phyloP scores from a whole-genome alignment of 805 yeast species.

The Nakazawaea populi region DNA sequence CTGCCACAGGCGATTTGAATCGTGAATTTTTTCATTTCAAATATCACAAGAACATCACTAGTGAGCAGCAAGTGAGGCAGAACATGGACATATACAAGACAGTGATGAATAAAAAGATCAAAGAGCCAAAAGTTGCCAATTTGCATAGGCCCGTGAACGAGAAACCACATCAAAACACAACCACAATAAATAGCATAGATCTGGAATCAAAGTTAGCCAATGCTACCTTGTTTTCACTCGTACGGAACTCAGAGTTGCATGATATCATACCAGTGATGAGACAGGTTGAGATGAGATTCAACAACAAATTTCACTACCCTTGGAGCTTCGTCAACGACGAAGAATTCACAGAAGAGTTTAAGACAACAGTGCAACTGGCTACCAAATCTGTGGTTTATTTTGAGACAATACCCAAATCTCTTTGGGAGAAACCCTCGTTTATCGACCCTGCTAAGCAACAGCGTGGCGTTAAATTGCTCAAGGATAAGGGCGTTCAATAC shows the following conservation, averaged over 20 bases:
- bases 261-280: constrained; percentile 43
- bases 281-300: constrained; percentile 57
- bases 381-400: constrained; percentile 13
- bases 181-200: constrained; percentile 4
- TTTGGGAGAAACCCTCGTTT: constrained; percentile 42
- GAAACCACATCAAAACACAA: neutral
- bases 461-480: constrained; percentile 31
- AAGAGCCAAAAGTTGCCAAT: constrained; percentile 41
- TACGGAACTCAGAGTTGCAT: constrained; percentile 48
- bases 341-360: constrained; percentile 75
- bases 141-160: constrained; percentile 22
- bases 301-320: constrained; percentile 74
- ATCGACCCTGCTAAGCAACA: constrained; percentile 32
- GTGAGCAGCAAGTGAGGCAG: constrained; percentile 26
- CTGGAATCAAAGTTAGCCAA: constrained; percentile 30
- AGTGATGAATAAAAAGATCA: constrained; percentile 29
- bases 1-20: neutral
- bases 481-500: constrained; percentile 45
- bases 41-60: constrained; percentile 10
- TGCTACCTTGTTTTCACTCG: constrained; percentile 64
- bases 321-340: constrained; percentile 92
- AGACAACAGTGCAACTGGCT: constrained; percentile 35
- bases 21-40: constrained; percentile 5
- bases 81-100: constrained; percentile 34
- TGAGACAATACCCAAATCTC: constrained; percentile 37